phyloP scores from a whole-genome alignment of 192 early-diverging fungal genomes.

The Rhizoclosmatium sp. region DNA sequence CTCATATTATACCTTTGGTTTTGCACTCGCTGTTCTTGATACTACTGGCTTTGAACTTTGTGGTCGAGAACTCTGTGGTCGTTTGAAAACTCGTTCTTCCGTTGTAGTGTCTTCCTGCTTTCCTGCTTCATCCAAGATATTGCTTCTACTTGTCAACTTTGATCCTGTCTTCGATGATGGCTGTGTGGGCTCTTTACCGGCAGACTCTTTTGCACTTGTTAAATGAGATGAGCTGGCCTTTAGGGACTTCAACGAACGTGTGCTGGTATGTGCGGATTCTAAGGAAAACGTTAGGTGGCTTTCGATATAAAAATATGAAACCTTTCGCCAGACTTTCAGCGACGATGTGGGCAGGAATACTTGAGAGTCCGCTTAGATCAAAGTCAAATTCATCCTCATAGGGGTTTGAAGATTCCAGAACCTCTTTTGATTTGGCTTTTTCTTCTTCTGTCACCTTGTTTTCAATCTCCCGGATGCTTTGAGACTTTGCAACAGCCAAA shows the following conservation, averaged over 20 bases:
- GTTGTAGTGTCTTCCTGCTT: neutral
- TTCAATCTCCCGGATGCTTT: neutral
- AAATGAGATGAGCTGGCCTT: neutral
- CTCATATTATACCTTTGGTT: too few relatives aligned
- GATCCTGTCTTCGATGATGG: neutral
- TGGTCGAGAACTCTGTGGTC: conserved; percentile 20
- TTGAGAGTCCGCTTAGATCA: neutral
- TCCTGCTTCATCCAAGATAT: neutral
- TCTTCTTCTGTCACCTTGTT: neutral
- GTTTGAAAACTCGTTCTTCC: conserved; percentile 22
- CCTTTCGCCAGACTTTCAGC: neutral
- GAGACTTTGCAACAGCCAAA: neutral
- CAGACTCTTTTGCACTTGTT: neutral
- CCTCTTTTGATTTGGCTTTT: neutral
- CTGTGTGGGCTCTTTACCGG: too few relatives aligned
- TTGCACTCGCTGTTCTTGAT: neutral
- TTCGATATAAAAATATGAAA: neutral
- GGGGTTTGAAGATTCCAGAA: neutral
- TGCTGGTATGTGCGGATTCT: neutral
- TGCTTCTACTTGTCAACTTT: neutral
- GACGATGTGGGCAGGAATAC: conserved; percentile 35
- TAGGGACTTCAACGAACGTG: neutral
- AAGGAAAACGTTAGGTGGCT: too few relatives aligned
- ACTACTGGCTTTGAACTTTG: neutral
- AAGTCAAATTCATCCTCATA: conserved; percentile 9